Evolutionary conservation across 768 basidiomycete genomes (phyloP).

Genomic region (Pleurotus tuoliensis): DNA sequence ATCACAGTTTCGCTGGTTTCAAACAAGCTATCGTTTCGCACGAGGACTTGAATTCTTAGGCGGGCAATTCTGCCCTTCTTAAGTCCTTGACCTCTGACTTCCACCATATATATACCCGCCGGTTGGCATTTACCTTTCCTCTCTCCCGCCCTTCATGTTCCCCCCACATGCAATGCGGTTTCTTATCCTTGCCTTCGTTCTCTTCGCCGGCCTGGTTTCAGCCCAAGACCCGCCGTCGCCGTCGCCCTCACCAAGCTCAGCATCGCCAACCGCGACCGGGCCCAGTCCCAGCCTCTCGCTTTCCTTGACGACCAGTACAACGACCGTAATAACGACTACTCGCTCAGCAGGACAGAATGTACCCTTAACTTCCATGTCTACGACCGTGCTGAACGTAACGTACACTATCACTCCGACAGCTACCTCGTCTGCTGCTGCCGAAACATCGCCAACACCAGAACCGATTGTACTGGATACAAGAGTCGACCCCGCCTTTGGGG

Average conservation of each 20-base stretch:
- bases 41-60: slow-evolving; percentile 9
- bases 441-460: slow-evolving; percentile 41
- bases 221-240: slow-evolving; percentile 29
- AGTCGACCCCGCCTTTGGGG: slow-evolving; percentile 86
- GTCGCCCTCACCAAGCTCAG: slow-evolving; percentile 17
- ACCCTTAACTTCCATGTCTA: slow-evolving; percentile 49
- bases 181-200: slow-evolving; percentile 14
- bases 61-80: slow-evolving; percentile 9
- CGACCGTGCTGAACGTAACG: slow-evolving; percentile 63
- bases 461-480: slow-evolving; percentile 54
- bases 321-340: slow-evolving; percentile 44
- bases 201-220: slow-evolving; percentile 19
- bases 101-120: slow-evolving; percentile 10
- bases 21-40: slow-evolving; percentile 8
- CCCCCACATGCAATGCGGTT: slow-evolving; percentile 1
- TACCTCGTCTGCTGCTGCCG: slow-evolving; percentile 35
- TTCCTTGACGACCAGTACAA: slow-evolving; percentile 50
- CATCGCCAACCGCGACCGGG: slow-evolving; percentile 19
- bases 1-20: not conserved
- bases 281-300: slow-evolving; percentile 40
- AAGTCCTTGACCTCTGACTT: slow-evolving; percentile 10
- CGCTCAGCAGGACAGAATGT: slow-evolving; percentile 45
- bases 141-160: slow-evolving; percentile 14
- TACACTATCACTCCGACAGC: slow-evolving; percentile 42
- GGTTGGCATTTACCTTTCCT: slow-evolving; percentile 17